Conservation (phyloP, 2,329 filamentous ascomycete species). For the Aspergillus glaucus region DNA sequence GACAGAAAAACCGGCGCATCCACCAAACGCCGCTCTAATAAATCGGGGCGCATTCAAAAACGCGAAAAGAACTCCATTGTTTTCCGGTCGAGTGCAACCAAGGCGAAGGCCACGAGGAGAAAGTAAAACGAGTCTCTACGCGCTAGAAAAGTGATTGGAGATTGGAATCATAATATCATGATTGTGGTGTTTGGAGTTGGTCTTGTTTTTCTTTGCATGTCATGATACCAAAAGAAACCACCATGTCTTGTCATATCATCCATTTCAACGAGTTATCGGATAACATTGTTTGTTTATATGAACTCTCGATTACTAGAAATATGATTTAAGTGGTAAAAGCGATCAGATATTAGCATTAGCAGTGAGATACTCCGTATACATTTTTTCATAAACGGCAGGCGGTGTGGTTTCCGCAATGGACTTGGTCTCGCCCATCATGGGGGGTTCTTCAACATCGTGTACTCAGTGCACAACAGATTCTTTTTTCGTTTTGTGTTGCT, state of each 20-base stretch:
- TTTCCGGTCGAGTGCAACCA: constrained; percentile 28
- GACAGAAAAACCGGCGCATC: constrained; percentile 20
- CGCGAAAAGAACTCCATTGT: constrained; percentile 34
- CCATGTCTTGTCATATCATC: background rate
- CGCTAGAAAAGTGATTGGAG: background rate
- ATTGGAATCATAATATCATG: background rate
- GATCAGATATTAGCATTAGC: background rate
- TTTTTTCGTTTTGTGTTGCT: no score
- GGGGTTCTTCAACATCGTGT: no score
- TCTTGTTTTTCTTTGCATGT: background rate
- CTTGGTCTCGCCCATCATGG: background rate
- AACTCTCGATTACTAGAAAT: background rate
- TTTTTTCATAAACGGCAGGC: background rate
- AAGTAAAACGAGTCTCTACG: constrained; percentile 17
- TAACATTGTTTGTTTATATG: background rate
- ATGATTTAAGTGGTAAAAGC: background rate
- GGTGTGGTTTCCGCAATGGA: background rate
- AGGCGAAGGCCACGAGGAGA: constrained; percentile 26
- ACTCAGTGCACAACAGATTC: no score
- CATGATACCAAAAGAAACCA: background rate
- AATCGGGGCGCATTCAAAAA: constrained; percentile 35
- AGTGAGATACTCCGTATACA: background rate
- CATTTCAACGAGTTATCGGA: background rate
- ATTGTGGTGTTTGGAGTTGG: background rate
- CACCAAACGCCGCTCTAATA: constrained; percentile 19